These are phyloP conservation scores for Diplodia intermedia DNA, from an alignment of 2,329 filamentous ascomycete species.

Conservation along the genomic window DNA sequence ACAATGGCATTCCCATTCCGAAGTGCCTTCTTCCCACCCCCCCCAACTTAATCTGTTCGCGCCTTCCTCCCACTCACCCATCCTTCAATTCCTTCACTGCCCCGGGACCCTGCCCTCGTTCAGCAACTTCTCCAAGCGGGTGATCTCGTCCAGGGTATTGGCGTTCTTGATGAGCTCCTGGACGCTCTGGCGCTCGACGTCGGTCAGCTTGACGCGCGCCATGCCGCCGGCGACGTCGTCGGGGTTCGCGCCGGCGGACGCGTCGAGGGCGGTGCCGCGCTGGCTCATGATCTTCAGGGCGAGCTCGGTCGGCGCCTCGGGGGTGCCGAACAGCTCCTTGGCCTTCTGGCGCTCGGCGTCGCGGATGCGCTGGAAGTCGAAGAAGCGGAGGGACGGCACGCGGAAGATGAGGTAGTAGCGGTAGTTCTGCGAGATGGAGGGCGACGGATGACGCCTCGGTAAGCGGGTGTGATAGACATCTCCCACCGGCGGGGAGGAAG, in stretches of 20 bases:
- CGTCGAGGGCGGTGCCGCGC: slow-evolving; percentile 75
- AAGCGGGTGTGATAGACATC: not conserved
- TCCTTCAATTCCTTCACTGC: not conserved
- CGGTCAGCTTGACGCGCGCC: slow-evolving; percentile 78
- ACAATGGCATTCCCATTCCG: not conserved
- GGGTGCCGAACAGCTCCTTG: slow-evolving; percentile 81
- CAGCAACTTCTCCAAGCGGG: slow-evolving; percentile 86
- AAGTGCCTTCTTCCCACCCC: not conserved
- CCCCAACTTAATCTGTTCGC: not conserved
- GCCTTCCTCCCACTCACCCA: too few relatives aligned
- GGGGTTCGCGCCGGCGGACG: slow-evolving; percentile 53
- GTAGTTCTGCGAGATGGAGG: slow-evolving; percentile 75
- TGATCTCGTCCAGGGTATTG: slow-evolving; percentile 88
- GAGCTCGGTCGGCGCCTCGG: slow-evolving; percentile 77
- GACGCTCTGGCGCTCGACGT: slow-evolving; percentile 83
- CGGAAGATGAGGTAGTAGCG: slow-evolving; percentile 90
- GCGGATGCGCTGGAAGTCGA: slow-evolving; percentile 93
- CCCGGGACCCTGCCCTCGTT: slow-evolving; percentile 69
- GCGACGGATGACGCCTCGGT: slow-evolving; percentile 31
- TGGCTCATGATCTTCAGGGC: slow-evolving; percentile 84
- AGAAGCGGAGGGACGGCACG: slow-evolving; percentile 82
- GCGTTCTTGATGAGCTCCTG: slow-evolving; percentile 88
- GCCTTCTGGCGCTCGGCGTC: slow-evolving; percentile 80
- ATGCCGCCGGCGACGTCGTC: slow-evolving; percentile 66
- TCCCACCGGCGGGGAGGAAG: not conserved